Evolutionary conservation across 2,329 filamentous ascomycete genomes (phyloP), one percentile per base, ranked within the genome.

Genomic region (Fusarium nanum): DNA sequence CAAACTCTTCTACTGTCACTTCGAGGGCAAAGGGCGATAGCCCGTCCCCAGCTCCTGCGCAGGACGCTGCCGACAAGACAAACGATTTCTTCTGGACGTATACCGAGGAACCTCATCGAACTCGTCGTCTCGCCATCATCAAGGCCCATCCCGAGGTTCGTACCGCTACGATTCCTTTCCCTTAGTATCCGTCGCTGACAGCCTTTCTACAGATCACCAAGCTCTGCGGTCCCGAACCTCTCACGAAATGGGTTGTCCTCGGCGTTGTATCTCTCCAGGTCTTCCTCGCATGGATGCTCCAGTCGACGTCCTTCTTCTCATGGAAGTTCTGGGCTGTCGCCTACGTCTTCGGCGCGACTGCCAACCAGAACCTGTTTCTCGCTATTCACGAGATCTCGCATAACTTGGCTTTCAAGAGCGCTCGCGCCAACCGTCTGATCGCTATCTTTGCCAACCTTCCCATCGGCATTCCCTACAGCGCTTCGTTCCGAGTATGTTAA

Each of bases 351-450:
- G 96, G 96, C 60, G 96, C 96, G 30, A 98, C 96, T 0, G 91
- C 95, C 57, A 99, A 98, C 85, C 96, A 99, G 85, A 99, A 99
- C 81, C 88, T 98, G 53, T 99, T 99, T 84, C 90, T 99, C 44
- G 94, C 96, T 63, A 99, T 99, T 77, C 96, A 99, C 83, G 96
- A 99, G 83, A 98, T 99, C 80, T 97, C 93, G 18, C 96, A 99
- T 83, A 99, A 99, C 79, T 86, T 99, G 68, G 96, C 95, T 37
- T 98, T 98, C 86, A 89, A 89, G 72, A 94, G 89, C 27, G 87
- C 93, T 2, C 79, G 90, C 44, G 91, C 89, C 66, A 99, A 99
- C 82, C 87, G 96, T 22, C 78, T 97, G 55, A 87, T 98, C 71
- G 96, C 96, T 71, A 92, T 99, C 66, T 89, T 98, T 78, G 96